These are phyloP conservation scores for Beauveria bassiana DNA, from an alignment of 2,329 filamentous ascomycete species.

Conservation along the genomic window DNA sequence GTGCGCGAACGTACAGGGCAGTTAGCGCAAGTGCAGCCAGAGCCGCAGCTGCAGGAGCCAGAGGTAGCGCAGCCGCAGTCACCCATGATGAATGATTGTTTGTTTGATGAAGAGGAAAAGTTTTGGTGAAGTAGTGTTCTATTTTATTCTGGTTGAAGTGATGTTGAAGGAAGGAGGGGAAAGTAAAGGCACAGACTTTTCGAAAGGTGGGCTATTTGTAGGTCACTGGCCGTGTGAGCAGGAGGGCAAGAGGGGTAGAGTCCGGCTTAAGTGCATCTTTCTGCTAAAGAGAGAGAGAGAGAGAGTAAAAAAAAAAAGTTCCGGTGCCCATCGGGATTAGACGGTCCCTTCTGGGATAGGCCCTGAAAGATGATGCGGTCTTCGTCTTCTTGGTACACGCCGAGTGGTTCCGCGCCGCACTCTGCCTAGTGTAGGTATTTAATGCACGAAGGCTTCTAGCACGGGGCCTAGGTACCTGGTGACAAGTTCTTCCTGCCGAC, in stretches of 20 bases:
- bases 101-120: background rate
- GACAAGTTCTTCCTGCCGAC: background rate
- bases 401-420: too few species aligned
- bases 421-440: too few species aligned
- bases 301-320: background rate
- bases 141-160: background rate
- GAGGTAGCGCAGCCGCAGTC: conserved; percentile 34
- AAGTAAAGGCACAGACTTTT: background rate
- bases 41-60: conserved; percentile 35
- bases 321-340: background rate
- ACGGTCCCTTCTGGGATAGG: background rate
- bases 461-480: too few species aligned
- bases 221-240: background rate
- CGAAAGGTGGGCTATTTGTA: conserved; percentile 1
- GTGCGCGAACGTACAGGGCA: conserved; percentile 32
- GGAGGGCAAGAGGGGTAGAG: background rate
- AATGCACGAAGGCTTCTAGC: too few species aligned
- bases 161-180: background rate
- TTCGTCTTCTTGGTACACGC: background rate
- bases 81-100: conserved; percentile 27
- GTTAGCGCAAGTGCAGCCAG: conserved; percentile 32
- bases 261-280: background rate
- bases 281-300: background rate
- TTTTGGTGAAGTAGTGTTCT: background rate
- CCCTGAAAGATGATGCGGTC: background rate